Base-by-base conservation (phyloP, 23 red algal genomes). In the Gracilaria gracilis region DNA sequence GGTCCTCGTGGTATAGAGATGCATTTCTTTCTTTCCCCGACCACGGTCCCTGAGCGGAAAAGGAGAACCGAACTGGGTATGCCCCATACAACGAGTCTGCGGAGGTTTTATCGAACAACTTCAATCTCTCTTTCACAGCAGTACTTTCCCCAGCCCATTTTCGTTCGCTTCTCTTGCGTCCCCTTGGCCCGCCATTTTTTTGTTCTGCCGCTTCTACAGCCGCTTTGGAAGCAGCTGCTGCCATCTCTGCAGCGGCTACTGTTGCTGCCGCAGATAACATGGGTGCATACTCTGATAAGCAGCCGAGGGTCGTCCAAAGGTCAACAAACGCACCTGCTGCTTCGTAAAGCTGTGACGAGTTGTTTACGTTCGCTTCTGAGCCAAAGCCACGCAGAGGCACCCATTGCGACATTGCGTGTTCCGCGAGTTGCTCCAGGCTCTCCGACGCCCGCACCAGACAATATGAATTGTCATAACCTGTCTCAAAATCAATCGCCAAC, bases 191-290 rank as follows among this genome's bases (percentile, higher is more conserved):
- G 20, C 74, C 74, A 27, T 67, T 49, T 33, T 91, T 91, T 57
- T 88, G 84, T 81, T 91, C 87, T 7, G 80, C 91, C 9, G 86
- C 88, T 12, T 77, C 79, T 29, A 84, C 54, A 0, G 70, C 87
- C 15, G 57, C 62, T 17, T 76, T 55, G n/a, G 93, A 88, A 24
- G 84, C 72, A 40, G 79, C 81, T 31, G 93, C 73, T 0, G 84
- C 93, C 79, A 85, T 89, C 32, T 88, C 76, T 32, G 93, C 93
- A 65, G 93, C 93, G 36, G 84, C 93, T 11, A 95, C 93, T n/a
- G 93, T 95, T 19, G 93, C 93, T 33, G 93, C 93, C 33, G 91
- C 93, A 49, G 79, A 86, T 20, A 95, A 66, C 24, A 69, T 39
- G 2, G 93, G 85, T 4, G 93, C 93, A 53, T 91, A 95, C 61